Conservation (phyloP, 1,139 yeast species). For the Kodamaea fungicola region DNA sequence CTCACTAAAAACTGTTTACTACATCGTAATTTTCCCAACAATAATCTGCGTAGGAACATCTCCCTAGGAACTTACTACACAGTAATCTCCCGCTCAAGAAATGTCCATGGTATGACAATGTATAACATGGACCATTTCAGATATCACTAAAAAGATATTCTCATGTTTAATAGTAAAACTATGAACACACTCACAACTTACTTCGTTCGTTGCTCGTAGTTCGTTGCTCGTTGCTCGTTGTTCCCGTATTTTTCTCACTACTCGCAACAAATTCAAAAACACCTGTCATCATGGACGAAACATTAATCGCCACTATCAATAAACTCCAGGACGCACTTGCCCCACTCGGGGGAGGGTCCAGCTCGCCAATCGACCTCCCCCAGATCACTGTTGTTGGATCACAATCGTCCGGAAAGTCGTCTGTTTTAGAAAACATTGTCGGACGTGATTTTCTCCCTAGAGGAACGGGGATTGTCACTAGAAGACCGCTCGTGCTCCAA, state of each 20-base stretch:
- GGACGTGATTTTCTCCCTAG: constrained; percentile 77
- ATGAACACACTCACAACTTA: too few species aligned
- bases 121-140: too few species aligned
- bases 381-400: constrained; percentile 76
- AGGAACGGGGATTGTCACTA: constrained; percentile 79
- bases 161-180: too few species aligned
- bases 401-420: constrained; percentile 76
- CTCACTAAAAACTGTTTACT: too few species aligned
- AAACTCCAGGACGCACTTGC: constrained; percentile 92
- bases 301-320: constrained; percentile 85
- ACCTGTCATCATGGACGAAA: constrained; percentile 67
- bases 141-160: too few species aligned
- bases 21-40: too few species aligned
- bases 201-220: too few species aligned
- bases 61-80: too few species aligned
- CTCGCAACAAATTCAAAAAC: constrained; percentile 1
- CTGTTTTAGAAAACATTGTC: constrained; percentile 73
- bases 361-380: constrained; percentile 81
- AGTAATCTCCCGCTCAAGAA: too few species aligned
- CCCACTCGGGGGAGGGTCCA: constrained; percentile 83
- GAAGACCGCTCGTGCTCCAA: constrained; percentile 77
- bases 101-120: too few species aligned
- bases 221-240: background rate
- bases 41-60: too few species aligned
- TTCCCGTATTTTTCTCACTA: constrained; percentile 1